Evolutionary conservation across 441 rosid species (phyloP), one percentile per base, ranked within the genome.

Genomic region (Syzygium malaccense): DNA sequence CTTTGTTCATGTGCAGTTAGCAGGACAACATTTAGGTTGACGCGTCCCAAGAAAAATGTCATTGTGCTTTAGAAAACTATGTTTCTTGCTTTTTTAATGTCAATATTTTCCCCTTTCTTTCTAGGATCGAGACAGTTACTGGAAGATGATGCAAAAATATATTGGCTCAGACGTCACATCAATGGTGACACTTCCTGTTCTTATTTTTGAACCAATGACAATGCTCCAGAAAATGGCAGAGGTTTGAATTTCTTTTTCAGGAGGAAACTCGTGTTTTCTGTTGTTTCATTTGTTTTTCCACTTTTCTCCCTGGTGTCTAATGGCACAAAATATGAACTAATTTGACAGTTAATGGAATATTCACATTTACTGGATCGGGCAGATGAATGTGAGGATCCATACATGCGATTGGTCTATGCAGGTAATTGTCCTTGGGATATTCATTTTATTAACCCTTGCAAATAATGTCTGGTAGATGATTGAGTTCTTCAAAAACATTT

Each of bases 201-300:
- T 98, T 89, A 98, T 96, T 89, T 97, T 95, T 86, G 99, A 97
- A 91, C 99, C 99, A 85, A 94, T 94, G 96, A 93, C 99, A 60
- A 96, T 95, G 96, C 91, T 98, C 86, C 99, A 98, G 95, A 97
- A 94, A 92, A 95, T 97, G 97, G 99, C 99, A n/a, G 99, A 97
- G 99, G 99, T 98, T 85, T 89, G 93, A 88, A 87, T 86, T 85
- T 58, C 78, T 25, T 64, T 58, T 54, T 86, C 37, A 4, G 75
- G 60, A 85, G 49, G 68, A 37, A 80, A 48, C 68, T 71, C 58
- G 14, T 51, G 54, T 68, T 66, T 41, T 68, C 14, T 62, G 26
- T 9, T 88, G 30, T 48, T 91, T 54, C 13, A 57, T 87, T 23
- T 55, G 15, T 20, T 71, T 87, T 28, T 60, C 58, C 45, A 53